Percentiles rank a stretch among this genome's conserved stretches.
Evolutionary conservation across 495 filamentous ascomycete species (phyloP).

Genomic region (Neurospora tetrasperma): DNA sequence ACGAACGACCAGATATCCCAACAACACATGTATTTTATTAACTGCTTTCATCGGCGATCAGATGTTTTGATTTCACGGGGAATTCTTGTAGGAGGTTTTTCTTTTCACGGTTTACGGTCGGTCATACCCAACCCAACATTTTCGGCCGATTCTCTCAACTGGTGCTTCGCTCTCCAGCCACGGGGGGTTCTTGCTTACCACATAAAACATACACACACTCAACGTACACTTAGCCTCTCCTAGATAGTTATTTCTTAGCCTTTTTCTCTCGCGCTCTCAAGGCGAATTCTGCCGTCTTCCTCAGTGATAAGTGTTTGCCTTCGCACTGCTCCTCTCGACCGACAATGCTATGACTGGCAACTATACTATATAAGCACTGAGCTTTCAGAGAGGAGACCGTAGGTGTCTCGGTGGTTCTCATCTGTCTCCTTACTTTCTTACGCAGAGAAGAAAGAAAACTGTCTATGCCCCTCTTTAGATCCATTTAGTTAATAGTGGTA

Average conservation of each 20-base stretch:
- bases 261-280: neutral
- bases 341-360: too few species aligned
- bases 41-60: neutral
- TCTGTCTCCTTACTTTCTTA: neutral
- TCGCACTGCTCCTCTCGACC: too few species aligned
- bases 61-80: neutral
- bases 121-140: neutral
- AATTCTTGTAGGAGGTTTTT: neutral
- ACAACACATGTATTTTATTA: conserved; percentile 5
- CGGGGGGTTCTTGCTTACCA: neutral
- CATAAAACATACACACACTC: neutral
- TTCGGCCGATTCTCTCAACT: neutral
- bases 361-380: too few species aligned
- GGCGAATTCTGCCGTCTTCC: neutral
- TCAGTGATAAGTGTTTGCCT: neutral
- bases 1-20: conserved; percentile 6
- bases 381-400: too few species aligned
- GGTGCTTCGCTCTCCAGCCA: neutral
- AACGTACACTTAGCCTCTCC: neutral
- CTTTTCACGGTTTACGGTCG: neutral
- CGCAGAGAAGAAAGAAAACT: neutral
- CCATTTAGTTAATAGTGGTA: neutral
- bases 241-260: conserved; percentile 1
- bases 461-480: neutral
- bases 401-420: neutral